Evolutionary conservation across 1,284 basidiomycete genomes (phyloP).

Genomic region (Xerocomus nothofagi): DNA sequence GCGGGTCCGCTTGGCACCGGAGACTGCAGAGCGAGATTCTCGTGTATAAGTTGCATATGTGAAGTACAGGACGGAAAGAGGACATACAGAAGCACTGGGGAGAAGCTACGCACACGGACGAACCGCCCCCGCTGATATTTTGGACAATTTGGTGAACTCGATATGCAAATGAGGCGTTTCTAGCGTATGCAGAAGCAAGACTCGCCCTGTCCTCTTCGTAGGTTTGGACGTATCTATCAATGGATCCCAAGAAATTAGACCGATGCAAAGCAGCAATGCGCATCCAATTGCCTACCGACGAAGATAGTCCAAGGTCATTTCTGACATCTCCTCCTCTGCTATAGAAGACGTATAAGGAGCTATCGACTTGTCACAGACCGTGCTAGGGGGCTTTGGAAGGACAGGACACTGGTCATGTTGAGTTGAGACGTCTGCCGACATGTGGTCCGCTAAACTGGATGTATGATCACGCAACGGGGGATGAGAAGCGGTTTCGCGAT

Average conservation of each 20-base stretch:
- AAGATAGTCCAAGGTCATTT: slow-evolving; percentile 35
- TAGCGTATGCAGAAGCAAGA: slow-evolving; percentile 35
- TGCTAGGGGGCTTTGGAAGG: background rate
- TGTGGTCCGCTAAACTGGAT: background rate
- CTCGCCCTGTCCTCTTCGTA: slow-evolving; percentile 34
- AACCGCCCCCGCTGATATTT: background rate
- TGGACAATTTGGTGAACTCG: slow-evolving; percentile 19
- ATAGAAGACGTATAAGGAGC: background rate
- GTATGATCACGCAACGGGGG: background rate
- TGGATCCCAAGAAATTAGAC: slow-evolving; percentile 8
- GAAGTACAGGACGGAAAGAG: background rate
- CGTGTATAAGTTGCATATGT: slow-evolving; percentile 4
- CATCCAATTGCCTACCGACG: slow-evolving; percentile 22
- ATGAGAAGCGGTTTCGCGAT: background rate
- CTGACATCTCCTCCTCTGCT: slow-evolving; percentile 28
- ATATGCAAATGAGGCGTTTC: slow-evolving; percentile 33
- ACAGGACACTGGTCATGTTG: background rate
- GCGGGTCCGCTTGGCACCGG: slow-evolving; percentile 21
- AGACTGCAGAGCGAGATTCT: slow-evolving; percentile 9
- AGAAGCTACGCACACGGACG: slow-evolving; percentile 6
- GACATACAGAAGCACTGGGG: slow-evolving; percentile 15
- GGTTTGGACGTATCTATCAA: slow-evolving; percentile 30
- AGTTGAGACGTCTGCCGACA: background rate
- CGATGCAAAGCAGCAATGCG: background rate
- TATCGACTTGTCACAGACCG: background rate